These are phyloP conservation scores for Coccomyxa subellipsoidea DNA, from an alignment of 163 green algal species.

Conservation along the genomic window DNA sequence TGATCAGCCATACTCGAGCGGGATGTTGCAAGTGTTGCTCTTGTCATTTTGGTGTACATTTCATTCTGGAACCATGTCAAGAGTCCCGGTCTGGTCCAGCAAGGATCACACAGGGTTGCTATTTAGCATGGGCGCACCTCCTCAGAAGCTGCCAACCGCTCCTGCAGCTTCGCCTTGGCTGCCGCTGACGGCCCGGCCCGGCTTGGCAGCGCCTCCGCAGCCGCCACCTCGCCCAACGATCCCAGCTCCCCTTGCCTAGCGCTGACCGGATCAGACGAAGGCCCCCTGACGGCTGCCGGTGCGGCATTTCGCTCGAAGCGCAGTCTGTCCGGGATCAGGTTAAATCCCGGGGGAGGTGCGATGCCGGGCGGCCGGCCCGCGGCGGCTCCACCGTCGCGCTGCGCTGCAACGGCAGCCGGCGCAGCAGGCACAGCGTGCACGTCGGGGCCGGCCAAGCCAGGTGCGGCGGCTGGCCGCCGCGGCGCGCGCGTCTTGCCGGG, in stretches of 20 bases:
- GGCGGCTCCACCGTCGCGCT: neutral
- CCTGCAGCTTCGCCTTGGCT: slow-evolving; percentile 27
- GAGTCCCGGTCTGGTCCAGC: no score
- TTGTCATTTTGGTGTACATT: neutral
- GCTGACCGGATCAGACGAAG: no score
- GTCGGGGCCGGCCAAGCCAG: neutral
- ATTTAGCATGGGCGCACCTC: no score
- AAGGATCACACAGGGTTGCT: no score
- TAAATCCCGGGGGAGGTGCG: neutral
- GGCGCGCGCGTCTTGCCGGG: slow-evolving; percentile 10
- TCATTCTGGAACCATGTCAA: neutral
- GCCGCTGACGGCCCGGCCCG: neutral
- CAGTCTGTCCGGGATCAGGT: neutral
- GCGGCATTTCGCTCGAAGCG: neutral
- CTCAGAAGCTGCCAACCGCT: slow-evolving; percentile 20
- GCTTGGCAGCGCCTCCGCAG: neutral
- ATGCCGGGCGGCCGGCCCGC: neutral
- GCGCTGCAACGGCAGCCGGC: neutral
- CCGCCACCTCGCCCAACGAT: neutral
- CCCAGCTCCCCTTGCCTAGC: no score
- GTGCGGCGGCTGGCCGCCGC: neutral
- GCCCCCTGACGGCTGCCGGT: neutral
- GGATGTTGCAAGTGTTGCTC: neutral
- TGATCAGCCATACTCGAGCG: neutral
- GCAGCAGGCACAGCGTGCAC: neutral